Evolutionary conservation across 2,329 filamentous ascomycete genomes (phyloP), one percentile per base, ranked within the genome.

Genomic region (Mollisia scopiformis): DNA sequence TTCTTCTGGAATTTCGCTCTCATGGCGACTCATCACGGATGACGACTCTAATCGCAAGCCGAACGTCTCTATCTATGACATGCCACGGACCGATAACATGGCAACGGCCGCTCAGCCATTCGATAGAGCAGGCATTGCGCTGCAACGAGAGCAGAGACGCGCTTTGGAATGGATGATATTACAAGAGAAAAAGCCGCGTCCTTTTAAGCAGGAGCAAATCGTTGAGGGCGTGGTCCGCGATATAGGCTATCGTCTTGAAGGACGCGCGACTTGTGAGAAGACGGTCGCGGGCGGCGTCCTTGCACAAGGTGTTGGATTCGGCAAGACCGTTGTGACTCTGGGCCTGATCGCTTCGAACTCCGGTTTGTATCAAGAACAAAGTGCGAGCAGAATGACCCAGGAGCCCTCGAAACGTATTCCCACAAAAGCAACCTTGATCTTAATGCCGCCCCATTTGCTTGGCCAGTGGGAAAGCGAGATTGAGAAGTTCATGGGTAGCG

Each of bases 271-370:
- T 61, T 70, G 76, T 35, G 25, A 71, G n/a, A 52, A 76, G 55
- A 35, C 61, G 31, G 63, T 87, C 41, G 80, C 79, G 19, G 87
- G 88, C 13, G 88, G 87, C 5, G 78, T 90, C 19, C 76, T 89
- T 33, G 86, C 86, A 2, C 86, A 89, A 67, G 79, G 84, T 47
- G 85, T 88, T 33, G 87, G 85, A 0, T 90, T 87, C 68, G 88
- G 88, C 0, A 90, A 91, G 68, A 90, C 88, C 0, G 81, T 86
- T 1, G 81, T 83, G 0, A 81, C 80, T 2, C 76, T 90, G 13
- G 85, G 79, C 0, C 72, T 89, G 8, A 54, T 58, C 28, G 30
- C 25, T 16, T 19, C n/a, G 1, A 30, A 50, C n/a, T n/a, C n/a
- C n/a, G n/a, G n/a, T n/a, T n/a, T n/a, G n/a, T n/a, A n/a, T n/a